Evolutionary conservation across 306 rosid genomes (phyloP).

Genomic region (Bauhinia variegata): DNA sequence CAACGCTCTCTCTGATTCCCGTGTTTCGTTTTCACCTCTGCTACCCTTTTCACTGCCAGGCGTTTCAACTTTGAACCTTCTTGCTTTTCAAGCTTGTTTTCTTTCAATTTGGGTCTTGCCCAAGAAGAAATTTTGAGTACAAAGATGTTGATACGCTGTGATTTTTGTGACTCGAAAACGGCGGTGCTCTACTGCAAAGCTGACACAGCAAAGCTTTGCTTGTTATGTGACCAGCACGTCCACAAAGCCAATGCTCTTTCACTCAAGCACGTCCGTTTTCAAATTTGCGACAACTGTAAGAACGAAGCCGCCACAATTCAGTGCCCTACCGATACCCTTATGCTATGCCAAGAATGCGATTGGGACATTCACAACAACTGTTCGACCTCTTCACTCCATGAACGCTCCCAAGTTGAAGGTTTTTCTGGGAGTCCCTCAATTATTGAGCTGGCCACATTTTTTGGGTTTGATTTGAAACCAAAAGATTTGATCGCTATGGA

Average conservation of each 20-base stretch:
- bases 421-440: constrained; percentile 52
- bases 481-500: background rate
- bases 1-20: background rate
- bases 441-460: constrained; percentile 29
- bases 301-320: constrained; percentile 36
- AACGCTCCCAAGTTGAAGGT: constrained; percentile 29
- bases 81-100: background rate
- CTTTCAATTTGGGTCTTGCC: too few species aligned
- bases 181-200: constrained; percentile 48
- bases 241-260: constrained; percentile 61
- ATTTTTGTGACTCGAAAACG: constrained; percentile 45
- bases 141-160: constrained; percentile 38
- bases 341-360: constrained; percentile 47
- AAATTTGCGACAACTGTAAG: constrained; percentile 43
- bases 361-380: constrained; percentile 30
- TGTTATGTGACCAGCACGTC: constrained; percentile 52
- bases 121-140: too few species aligned
- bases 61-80: background rate
- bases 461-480: constrained; percentile 32
- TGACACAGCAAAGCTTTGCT: constrained; percentile 52
- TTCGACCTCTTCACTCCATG: background rate
- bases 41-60: background rate
- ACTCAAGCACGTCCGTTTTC: constrained; percentile 52
- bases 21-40: background rate
- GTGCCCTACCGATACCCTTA: constrained; percentile 36